Evolutionary conservation across 2,329 filamentous ascomycete genomes (phyloP), one percentile per base, ranked within the genome.

Genomic region (Ophiostoma pallidulum): DNA sequence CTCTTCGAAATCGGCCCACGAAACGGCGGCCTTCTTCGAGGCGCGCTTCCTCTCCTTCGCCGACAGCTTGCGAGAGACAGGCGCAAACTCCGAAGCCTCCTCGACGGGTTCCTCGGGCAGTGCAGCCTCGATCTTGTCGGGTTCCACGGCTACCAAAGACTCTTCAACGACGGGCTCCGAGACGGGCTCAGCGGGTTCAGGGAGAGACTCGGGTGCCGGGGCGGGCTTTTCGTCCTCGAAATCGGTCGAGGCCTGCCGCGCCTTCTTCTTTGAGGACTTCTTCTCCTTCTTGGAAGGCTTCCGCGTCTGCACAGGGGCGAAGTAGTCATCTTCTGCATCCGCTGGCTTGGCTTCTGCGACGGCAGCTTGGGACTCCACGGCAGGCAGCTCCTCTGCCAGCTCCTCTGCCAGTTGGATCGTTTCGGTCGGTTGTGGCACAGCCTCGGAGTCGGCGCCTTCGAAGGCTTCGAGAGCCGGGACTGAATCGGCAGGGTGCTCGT

Each of bases 31-130:
- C 33, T 37, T 39, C 16, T 42, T 41, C 37, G 38, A 45, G 16
- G 44, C 29, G 7, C 28, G 29, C 36, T 47, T 47, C 39, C 26
- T 28, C 38, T 53, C 46, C 26, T 51, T 51, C 29, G 45, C 47
- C 1, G 39, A 47, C 6, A 32, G 31, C 29, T 41, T 47, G 36
- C 36, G 40, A 7, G 41, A 13, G 13, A 24, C 31, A 12, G 40
- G 33, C 6, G 24, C 40, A 14, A 39, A 18, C 13, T 43, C 46
- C 14, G 20, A 10, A 35, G 32, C 16, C 18, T 48, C 39, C 8
- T 37, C 32, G 6, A 14, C 13, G 35, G 39, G 31, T 35, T 39
- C 49, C 6, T 47, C 24, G 5, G 24, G 24, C 24, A 6, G 24
- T 12, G 29, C 35, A 13, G 26, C 26, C n/a, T 48, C 39, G 20